A percentile compares a stretch with the other conserved stretches of the same genome.
Evolutionary conservation across 495 filamentous ascomycete species (phyloP).

Genomic region (Aspergillus mulundensis): DNA sequence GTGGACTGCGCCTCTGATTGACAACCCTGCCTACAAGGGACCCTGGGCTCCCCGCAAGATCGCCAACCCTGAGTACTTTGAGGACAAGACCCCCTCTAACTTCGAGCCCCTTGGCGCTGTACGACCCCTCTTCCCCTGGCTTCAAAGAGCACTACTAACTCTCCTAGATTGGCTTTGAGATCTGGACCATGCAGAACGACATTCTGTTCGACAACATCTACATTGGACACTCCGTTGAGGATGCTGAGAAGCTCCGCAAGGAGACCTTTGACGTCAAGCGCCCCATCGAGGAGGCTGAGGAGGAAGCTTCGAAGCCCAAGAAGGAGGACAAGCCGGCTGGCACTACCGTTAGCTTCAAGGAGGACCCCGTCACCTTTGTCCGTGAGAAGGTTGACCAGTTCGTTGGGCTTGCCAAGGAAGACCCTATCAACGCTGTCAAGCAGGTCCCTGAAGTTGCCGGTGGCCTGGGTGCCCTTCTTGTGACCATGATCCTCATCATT

Average conservation of each 20-base stretch:
- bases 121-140: slow-evolving; percentile 31
- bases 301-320: slow-evolving; percentile 81
- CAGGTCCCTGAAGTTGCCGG: slow-evolving; percentile 88
- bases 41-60: slow-evolving; percentile 94
- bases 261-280: slow-evolving; percentile 95
- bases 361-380: slow-evolving; percentile 85
- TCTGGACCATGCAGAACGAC: slow-evolving; percentile 99
- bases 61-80: slow-evolving; percentile 91
- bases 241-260: slow-evolving; percentile 83
- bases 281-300: slow-evolving; percentile 75
- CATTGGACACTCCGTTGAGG: slow-evolving; percentile 94
- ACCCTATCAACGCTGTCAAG: slow-evolving; percentile 87
- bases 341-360: slow-evolving; percentile 83
- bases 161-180: slow-evolving; percentile 85
- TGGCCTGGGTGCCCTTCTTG: slow-evolving; percentile 63
- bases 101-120: slow-evolving; percentile 97
- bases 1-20: slow-evolving; percentile 89
- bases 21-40: slow-evolving; percentile 99
- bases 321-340: slow-evolving; percentile 57
- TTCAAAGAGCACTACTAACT: slow-evolving; percentile 9
- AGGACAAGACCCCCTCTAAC: slow-evolving; percentile 96
- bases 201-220: slow-evolving; percentile 99
- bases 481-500: slow-evolving; percentile 66
- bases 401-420: slow-evolving; percentile 74
- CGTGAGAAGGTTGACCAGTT: slow-evolving; percentile 90